These are phyloP conservation scores for Calocybe cyanea DNA, from an alignment of 768 basidiomycete genomes.

Conservation along the genomic window DNA sequence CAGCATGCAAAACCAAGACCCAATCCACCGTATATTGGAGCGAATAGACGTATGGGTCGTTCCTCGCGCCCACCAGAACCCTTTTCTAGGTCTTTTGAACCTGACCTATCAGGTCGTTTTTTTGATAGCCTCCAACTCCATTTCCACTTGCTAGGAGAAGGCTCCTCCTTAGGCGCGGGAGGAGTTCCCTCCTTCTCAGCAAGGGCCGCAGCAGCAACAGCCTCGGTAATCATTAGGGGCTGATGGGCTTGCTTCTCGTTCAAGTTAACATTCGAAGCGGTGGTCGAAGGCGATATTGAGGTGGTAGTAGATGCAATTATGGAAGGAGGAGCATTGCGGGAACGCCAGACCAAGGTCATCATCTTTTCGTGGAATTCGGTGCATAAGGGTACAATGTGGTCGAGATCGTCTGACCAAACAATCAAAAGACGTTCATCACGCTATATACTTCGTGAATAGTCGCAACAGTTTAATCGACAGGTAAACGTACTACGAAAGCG, in stretches of 20 bases:
- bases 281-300: conserved; percentile 42
- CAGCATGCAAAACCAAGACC: conserved; percentile 65
- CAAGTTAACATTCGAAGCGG: conserved; percentile 52
- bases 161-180: conserved; percentile 14
- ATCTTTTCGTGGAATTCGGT: conserved; percentile 68
- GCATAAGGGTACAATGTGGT: conserved; percentile 72
- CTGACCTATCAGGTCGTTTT: conserved; percentile 26
- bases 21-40: conserved; percentile 71
- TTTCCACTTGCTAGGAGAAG: conserved; percentile 25
- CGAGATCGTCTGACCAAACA: conserved; percentile 82
- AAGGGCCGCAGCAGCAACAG: conserved; percentile 27
- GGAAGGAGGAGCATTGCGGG: conserved; percentile 36
- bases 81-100: conserved; percentile 49
- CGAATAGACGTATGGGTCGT: conserved; percentile 58
- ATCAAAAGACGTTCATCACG: conserved; percentile 81
- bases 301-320: conserved; percentile 33
- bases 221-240: conserved; percentile 25
- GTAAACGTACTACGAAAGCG: conserved; percentile 69
- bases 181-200: conserved; percentile 27
- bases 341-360: conserved; percentile 54
- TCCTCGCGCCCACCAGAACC: conserved; percentile 29
- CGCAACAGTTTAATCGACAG: background rate
- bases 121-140: conserved; percentile 47
- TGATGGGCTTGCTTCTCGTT: conserved; percentile 39
- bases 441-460: conserved; percentile 30